phyloP scores from a whole-genome alignment of 1,284 basidiomycete species.

The Puccinia triticina region DNA sequence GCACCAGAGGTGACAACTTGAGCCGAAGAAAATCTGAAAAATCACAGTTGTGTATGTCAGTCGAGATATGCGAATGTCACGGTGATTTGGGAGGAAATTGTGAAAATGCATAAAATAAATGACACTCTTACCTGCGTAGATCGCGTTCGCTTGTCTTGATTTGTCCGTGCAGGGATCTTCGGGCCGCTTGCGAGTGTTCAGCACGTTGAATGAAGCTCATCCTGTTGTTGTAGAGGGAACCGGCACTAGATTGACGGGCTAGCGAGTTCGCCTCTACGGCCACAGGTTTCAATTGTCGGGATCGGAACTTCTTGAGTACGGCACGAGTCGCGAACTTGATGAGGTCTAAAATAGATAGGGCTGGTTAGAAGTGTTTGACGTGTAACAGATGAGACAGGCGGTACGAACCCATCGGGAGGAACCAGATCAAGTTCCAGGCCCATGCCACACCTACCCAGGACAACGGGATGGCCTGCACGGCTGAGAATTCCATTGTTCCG shows the following conservation, averaged over 20 bases:
- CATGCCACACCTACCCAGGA: constrained; percentile 94
- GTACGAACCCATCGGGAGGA: constrained; percentile 40
- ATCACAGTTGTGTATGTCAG: not conserved
- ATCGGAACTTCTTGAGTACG: constrained; percentile 67
- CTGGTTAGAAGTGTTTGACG: not conserved
- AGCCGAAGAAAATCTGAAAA: constrained; percentile 30
- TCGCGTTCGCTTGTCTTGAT: constrained; percentile 35
- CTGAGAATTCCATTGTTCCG: constrained; percentile 38
- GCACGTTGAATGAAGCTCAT: constrained; percentile 84
- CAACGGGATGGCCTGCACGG: constrained; percentile 65
- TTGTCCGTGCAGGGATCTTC: constrained; percentile 17
- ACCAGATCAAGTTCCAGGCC: constrained; percentile 51
- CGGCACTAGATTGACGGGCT: constrained; percentile 79
- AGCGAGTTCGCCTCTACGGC: constrained; percentile 62
- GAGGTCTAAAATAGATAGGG: constrained; percentile 67
- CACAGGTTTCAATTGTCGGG: constrained; percentile 60
- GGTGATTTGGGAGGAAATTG: too few relatives aligned
- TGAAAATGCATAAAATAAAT: too few relatives aligned
- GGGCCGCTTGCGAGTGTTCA: constrained; percentile 26
- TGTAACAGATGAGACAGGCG: not conserved
- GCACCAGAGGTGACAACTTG: constrained; percentile 31
- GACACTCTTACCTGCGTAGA: constrained; percentile 29
- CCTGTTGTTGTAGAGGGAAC: constrained; percentile 88
- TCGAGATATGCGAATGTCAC: not conserved
- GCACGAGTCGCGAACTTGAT: constrained; percentile 82